These are phyloP conservation scores for Tremellales sp. DNA, from an alignment of 1,284 basidiomycete species.

Conservation along the genomic window DNA sequence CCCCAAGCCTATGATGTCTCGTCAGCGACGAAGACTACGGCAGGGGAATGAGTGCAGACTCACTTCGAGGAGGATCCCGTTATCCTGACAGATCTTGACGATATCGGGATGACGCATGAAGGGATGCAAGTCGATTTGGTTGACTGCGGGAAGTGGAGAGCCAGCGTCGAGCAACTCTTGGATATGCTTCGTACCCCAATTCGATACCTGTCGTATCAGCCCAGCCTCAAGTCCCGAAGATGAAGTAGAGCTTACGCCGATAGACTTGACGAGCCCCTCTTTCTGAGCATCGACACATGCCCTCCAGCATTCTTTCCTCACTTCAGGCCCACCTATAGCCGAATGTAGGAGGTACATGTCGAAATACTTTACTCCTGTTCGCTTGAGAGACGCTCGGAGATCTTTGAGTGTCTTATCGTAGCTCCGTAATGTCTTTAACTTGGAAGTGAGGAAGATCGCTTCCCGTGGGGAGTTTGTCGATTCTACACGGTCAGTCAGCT, in stretches of 20 bases:
- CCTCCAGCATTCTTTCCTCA: constrained; percentile 50
- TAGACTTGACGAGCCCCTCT: constrained; percentile 46
- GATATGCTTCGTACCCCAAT: constrained; percentile 52
- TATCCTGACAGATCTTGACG: constrained; percentile 49
- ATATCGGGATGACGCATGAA: constrained; percentile 50
- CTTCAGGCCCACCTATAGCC: constrained; percentile 46
- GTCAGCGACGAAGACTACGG: not conserved
- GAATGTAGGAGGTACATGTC: constrained; percentile 51
- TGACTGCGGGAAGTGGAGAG: constrained; percentile 46
- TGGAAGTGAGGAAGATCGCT: constrained; percentile 65
- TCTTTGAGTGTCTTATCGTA: constrained; percentile 55
- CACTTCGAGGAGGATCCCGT: constrained; percentile 51
- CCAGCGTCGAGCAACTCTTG: constrained; percentile 48
- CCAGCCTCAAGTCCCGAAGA: too few species aligned
- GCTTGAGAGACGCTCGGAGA: constrained; percentile 57
- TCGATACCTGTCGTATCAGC: constrained; percentile 42
- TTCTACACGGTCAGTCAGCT: constrained; percentile 5
- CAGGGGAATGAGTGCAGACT: constrained; percentile 4
- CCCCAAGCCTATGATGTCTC: constrained; percentile 47
- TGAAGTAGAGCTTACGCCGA: constrained; percentile 50
- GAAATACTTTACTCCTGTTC: constrained; percentile 53
- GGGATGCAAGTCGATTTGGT: constrained; percentile 49
- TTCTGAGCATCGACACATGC: constrained; percentile 48
- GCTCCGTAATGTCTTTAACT: constrained; percentile 60
- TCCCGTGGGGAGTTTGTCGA: constrained; percentile 51